Conservation (phyloP, 2,329 filamentous ascomycete genomes). For the Sarocladiaceae sp. region DNA sequence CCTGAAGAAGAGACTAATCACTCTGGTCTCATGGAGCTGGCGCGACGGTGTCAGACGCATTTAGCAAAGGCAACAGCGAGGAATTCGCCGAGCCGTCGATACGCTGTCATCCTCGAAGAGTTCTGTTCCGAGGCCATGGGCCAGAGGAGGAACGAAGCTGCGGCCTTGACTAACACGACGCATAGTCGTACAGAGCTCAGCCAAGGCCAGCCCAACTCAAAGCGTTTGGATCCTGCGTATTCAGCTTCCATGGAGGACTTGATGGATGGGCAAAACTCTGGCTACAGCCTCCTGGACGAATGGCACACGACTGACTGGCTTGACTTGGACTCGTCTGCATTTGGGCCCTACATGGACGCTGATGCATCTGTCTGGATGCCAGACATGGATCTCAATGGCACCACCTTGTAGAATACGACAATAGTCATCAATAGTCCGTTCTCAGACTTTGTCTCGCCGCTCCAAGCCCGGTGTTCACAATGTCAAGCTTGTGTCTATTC, state of each 20-base stretch:
- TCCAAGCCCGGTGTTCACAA: no score
- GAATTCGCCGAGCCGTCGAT: conserved; percentile 16
- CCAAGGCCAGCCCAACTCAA: neutral
- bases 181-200: neutral
- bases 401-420: no score
- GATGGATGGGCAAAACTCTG: neutral
- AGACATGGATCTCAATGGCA: no score
- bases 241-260: neutral
- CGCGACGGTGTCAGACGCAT: conserved; percentile 22
- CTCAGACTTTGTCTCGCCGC: no score
- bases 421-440: no score
- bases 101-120: conserved; percentile 17
- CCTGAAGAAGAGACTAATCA: conserved; percentile 2
- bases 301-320: conserved; percentile 14
- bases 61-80: conserved; percentile 13
- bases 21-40: conserved; percentile 27
- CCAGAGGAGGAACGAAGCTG: conserved; percentile 8
- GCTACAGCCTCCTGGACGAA: conserved; percentile 10
- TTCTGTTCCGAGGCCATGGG: conserved; percentile 15
- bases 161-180: neutral
- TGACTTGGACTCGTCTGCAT: conserved; percentile 16
- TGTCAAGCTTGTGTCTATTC: neutral
- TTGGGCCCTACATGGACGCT: conserved; percentile 15
- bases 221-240: neutral
- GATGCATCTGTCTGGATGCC: no score